Conservation (phyloP, 2,329 filamentous ascomycete genomes). For the Aspergillus viridinutans region DNA sequence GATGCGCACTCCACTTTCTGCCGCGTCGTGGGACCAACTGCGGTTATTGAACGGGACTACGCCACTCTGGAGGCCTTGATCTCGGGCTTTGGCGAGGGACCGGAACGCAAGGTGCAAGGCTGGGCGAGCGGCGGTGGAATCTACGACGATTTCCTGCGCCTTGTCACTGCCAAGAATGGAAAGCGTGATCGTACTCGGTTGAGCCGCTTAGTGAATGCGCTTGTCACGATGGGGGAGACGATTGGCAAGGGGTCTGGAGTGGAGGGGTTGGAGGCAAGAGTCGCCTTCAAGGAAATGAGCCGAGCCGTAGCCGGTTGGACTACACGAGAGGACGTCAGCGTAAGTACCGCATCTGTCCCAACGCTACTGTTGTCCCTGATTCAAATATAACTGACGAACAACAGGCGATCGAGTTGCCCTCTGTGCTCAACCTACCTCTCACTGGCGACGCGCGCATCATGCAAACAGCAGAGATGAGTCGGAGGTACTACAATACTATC, state of each 20-base stretch:
- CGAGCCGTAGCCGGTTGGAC: conserved; percentile 66
- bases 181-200: conserved; percentile 40
- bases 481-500: conserved; percentile 63
- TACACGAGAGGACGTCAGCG: conserved; percentile 56
- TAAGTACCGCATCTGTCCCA: conserved; percentile 34
- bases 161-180: conserved; percentile 40
- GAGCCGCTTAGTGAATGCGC: conserved; percentile 46
- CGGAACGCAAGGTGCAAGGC: conserved; percentile 58
- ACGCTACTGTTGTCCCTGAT: not conserved
- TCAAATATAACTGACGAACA: not conserved
- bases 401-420: conserved; percentile 33
- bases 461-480: conserved; percentile 66
- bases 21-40: conserved; percentile 72
- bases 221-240: conserved; percentile 38
- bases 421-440: conserved; percentile 45
- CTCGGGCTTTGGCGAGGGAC: conserved; percentile 61
- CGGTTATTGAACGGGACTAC: conserved; percentile 80
- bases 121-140: conserved; percentile 80
- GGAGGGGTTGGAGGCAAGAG: conserved; percentile 55
- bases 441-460: conserved; percentile 68
- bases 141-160: conserved; percentile 61
- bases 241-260: conserved; percentile 50
- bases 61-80: conserved; percentile 65
- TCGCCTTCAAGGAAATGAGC: conserved; percentile 79
- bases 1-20: conserved; percentile 84